Percentiles rank a stretch among this genome's conserved stretches.
Evolutionary conservation across 2,329 filamentous ascomycete species (phyloP).

Genomic region (Zymoseptoria ardabiliae): DNA sequence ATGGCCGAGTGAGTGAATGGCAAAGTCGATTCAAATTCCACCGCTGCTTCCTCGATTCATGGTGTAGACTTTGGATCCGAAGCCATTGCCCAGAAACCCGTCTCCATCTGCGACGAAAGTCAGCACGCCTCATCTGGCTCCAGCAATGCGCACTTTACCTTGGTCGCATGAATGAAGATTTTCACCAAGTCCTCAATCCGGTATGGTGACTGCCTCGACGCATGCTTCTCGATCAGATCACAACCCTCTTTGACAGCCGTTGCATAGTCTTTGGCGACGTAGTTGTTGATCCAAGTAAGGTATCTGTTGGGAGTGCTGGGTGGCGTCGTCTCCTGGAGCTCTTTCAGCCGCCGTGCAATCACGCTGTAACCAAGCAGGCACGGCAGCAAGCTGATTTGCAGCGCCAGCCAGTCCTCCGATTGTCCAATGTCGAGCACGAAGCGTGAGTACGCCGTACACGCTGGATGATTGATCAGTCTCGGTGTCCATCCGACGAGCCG

Average conservation of each 20-base stretch:
- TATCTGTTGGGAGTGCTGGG: conserved; percentile 45
- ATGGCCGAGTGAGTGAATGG: background rate
- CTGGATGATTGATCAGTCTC: conserved; percentile 29
- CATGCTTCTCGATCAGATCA: conserved; percentile 71
- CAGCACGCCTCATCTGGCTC: background rate
- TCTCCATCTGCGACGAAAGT: conserved; percentile 53
- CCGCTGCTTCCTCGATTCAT: background rate
- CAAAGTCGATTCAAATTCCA: background rate
- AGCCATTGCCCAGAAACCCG: conserved; percentile 69
- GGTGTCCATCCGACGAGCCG: background rate
- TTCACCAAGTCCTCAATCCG: conserved; percentile 74
- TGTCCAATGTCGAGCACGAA: conserved; percentile 86
- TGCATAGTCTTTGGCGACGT: conserved; percentile 71
- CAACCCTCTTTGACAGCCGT: conserved; percentile 63
- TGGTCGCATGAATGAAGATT: conserved; percentile 83
- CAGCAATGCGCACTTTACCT: conserved; percentile 44
- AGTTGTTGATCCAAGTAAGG: conserved; percentile 88
- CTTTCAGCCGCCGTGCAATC: conserved; percentile 63
- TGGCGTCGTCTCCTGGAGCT: conserved; percentile 49
- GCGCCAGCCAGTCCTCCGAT: conserved; percentile 77
- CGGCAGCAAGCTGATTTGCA: conserved; percentile 77
- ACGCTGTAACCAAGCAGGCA: conserved; percentile 85
- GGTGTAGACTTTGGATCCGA: background rate
- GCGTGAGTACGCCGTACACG: conserved; percentile 71
- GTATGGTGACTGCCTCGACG: conserved; percentile 62